Base-by-base conservation (phyloP, 2,329 filamentous ascomycete genomes). In the Colletotrichum sp. region DNA sequence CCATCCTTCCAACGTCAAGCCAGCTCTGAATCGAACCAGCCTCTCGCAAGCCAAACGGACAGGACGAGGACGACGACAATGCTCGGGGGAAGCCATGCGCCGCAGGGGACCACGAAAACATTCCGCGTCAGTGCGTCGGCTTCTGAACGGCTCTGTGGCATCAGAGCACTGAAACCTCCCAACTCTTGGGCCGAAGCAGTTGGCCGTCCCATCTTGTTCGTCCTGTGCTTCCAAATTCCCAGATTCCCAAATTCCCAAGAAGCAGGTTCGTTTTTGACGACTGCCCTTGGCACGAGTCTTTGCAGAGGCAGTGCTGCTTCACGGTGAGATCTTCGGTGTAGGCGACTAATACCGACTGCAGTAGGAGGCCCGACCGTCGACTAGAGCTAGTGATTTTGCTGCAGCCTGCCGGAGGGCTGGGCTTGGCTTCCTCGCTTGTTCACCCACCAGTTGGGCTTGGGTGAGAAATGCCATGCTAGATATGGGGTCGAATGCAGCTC, bases 281-380 rank as follows among this genome's bases (percentile, higher is more conserved):
- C 32, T 24, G 10, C 36, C 60, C 68, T 60, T 32, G 28, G 30
- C 32, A 36, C 8, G 55, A 24, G n/a, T 39, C 34, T 26, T 44
- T 30, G 13, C 9, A 26, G 69, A 49, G 63, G 73, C 69, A 68
- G 63, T 44, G 72, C 39, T 34, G 62, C 63, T 70, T 75, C 72
- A 57, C 69, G 63, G 55, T 34, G 62, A 55, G 62, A 36, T 36
- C 32, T 71, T 55, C 55, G 68, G 55, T 52, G 24, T 30, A 21
- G 18, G 34, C 28, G n/a, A 13, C 63, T 26, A 36, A 13, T 7
- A 8, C 65, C 32, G 16, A 59, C 57, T 16, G 30, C 32, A 44
- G 32, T 49, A 32, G 30, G 62, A 72, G 36, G 52, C 55, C 68
- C 36, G 68, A 34, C 24, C 62, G n/a, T 44, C 18, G 49, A 49